Evolutionary conservation across 495 filamentous ascomycete genomes (phyloP).

Genomic region (Penicillium dipodomyicola): DNA sequence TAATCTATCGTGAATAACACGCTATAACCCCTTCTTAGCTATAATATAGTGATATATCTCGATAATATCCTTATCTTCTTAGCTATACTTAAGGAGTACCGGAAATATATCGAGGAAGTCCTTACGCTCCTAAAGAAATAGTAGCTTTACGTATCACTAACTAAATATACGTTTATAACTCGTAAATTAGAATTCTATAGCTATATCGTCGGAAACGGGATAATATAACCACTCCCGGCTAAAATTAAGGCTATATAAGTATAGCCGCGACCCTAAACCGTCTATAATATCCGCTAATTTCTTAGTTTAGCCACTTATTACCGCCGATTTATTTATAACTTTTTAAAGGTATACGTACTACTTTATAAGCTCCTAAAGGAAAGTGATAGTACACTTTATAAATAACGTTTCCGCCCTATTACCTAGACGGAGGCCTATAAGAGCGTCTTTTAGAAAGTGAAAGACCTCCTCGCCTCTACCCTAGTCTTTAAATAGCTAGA

Average conservation of each 20-base stretch:
- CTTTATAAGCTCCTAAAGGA: background rate
- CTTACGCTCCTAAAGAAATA: no score
- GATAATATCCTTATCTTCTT: no score
- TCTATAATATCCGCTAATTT: background rate
- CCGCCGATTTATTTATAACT: background rate
- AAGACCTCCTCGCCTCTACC: background rate
- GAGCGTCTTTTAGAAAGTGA: background rate
- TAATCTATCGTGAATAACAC: no score
- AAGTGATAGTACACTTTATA: background rate
- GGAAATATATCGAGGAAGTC: no score
- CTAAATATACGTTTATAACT: no score
- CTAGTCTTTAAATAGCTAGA: background rate
- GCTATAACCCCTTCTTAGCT: fast-evolving
- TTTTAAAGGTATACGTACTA: background rate
- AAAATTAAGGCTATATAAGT: background rate
- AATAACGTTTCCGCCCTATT: background rate
- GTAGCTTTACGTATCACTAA: no score
- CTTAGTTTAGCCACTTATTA: background rate
- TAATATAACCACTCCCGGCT: fast-evolving
- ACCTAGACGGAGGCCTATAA: background rate
- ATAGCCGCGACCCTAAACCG: background rate
- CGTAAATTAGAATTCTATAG: background rate
- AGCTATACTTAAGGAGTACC: no score
- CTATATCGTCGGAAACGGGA: background rate
- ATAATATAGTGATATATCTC: no score